These are phyloP conservation scores for Aspergillus conjunctus DNA, from an alignment of 495 filamentous ascomycete genomes.

Conservation along the genomic window DNA sequence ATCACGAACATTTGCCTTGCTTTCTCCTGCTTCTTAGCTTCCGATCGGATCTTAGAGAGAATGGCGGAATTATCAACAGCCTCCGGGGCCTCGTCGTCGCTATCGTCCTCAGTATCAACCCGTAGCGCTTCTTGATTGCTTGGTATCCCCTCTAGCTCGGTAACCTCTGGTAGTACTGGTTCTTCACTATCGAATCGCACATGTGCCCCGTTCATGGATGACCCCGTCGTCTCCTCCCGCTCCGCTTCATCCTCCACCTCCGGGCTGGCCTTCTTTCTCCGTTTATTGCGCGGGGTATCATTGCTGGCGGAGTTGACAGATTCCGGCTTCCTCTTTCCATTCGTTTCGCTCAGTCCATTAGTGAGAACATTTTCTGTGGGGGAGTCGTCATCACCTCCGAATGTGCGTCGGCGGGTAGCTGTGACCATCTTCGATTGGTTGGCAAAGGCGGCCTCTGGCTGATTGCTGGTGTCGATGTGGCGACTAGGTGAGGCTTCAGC, in stretches of 20 bases:
- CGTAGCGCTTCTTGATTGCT: constrained; percentile 31
- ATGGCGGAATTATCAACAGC: constrained; percentile 49
- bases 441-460: constrained; percentile 16
- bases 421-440: constrained; percentile 40
- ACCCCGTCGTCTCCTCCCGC: constrained; percentile 21
- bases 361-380: constrained; percentile 19
- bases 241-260: constrained; percentile 28
- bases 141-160: constrained; percentile 27
- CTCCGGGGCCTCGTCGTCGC: constrained; percentile 55
- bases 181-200: constrained; percentile 52
- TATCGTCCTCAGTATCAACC: constrained; percentile 35
- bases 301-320: constrained; percentile 23
- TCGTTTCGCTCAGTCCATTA: constrained; percentile 25
- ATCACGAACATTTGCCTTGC: constrained; percentile 40
- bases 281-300: constrained; percentile 39
- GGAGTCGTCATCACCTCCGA: constrained; percentile 20
- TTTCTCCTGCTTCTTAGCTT: constrained; percentile 46
- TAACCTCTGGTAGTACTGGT: constrained; percentile 33
- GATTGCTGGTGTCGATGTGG: constrained; percentile 23
- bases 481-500: constrained; percentile 23
- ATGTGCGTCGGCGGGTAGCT: constrained; percentile 35
- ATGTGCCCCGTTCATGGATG: constrained; percentile 35
- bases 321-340: constrained; percentile 42
- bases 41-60: constrained; percentile 41
- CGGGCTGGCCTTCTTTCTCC: constrained; percentile 39